A percentile compares a stretch with the other conserved stretches of the same genome.
Evolutionary conservation across 768 basidiomycete species (phyloP).

Genomic region (Leucocoprinus birnbaumii): DNA sequence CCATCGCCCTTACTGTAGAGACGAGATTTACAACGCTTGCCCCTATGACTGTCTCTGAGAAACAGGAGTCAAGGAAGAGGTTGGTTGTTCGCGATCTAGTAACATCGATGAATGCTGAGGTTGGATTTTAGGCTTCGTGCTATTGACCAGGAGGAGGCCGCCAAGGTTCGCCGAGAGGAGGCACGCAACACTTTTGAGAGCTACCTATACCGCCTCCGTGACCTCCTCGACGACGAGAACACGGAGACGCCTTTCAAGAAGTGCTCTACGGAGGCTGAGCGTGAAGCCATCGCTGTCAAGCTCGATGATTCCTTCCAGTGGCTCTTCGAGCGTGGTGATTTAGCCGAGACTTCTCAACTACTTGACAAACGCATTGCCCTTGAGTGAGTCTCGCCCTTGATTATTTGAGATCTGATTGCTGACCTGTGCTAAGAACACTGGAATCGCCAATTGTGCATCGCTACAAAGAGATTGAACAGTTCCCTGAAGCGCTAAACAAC

Average conservation of each 20-base stretch:
- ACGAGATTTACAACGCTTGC: constrained; percentile 62
- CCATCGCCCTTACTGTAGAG: constrained; percentile 65
- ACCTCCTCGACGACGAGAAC: constrained; percentile 69
- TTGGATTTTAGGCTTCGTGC: constrained; percentile 64
- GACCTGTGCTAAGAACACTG: constrained; percentile 44
- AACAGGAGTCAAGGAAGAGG: constrained; percentile 71
- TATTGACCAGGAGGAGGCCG: constrained; percentile 73
- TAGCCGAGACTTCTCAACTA: constrained; percentile 74
- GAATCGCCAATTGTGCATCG: constrained; percentile 85
- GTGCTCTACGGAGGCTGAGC: constrained; percentile 75
- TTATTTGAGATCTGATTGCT: neutral
- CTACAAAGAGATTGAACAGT: constrained; percentile 85
- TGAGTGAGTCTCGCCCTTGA: constrained; percentile 58
- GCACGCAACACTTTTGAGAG: constrained; percentile 89
- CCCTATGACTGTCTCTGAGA: constrained; percentile 77
- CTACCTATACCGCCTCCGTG: constrained; percentile 89
- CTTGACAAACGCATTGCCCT: constrained; percentile 73
- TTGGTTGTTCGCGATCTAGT: constrained; percentile 31
- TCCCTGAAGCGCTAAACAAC: constrained; percentile 79
- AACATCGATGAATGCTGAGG: neutral
- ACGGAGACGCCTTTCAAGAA: constrained; percentile 75
- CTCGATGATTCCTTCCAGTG: constrained; percentile 77
- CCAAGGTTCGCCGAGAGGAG: constrained; percentile 81
- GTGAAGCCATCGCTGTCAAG: constrained; percentile 59
- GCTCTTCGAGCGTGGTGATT: constrained; percentile 83